A percentile compares a stretch with the other conserved stretches of the same genome.
Evolutionary conservation across 1,284 basidiomycete species (phyloP).

Genomic region (Naganishia sp.): DNA sequence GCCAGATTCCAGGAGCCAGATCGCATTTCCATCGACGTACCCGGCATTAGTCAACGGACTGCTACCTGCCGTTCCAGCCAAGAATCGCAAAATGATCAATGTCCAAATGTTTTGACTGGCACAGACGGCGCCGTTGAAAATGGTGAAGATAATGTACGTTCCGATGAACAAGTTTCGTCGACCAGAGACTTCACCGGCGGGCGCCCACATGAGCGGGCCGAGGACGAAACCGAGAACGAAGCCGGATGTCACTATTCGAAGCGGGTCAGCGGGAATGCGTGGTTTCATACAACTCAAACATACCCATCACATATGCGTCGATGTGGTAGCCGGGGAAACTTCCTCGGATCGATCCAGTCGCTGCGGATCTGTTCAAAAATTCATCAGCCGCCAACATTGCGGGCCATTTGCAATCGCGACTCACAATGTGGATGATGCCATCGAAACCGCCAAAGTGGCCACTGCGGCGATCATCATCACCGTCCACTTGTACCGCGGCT

Average conservation of each 20-base stretch:
- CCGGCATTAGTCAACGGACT: slow-evolving; percentile 55
- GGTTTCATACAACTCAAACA: neutral
- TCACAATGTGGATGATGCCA: slow-evolving; percentile 55
- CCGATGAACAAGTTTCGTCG: slow-evolving; percentile 52
- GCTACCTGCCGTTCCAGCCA: slow-evolving; percentile 53
- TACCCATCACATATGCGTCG: slow-evolving; percentile 37
- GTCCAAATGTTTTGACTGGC: slow-evolving; percentile 52
- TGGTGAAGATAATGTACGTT: slow-evolving; percentile 52
- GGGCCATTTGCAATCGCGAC: neutral
- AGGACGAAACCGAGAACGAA: slow-evolving; percentile 37
- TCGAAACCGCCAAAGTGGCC: slow-evolving; percentile 65
- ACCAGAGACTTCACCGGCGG: slow-evolving; percentile 44
- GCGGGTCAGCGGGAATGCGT: no score
- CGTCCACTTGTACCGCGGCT: slow-evolving; percentile 55
- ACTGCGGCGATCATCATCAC: slow-evolving; percentile 49
- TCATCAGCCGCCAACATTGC: neutral
- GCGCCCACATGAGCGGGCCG: slow-evolving; percentile 41
- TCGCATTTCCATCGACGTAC: slow-evolving; percentile 12
- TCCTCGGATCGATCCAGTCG: slow-evolving; percentile 34
- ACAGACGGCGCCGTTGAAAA: slow-evolving; percentile 54
- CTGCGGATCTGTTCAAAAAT: slow-evolving; percentile 35
- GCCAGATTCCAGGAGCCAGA: no score
- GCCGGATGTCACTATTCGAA: slow-evolving; percentile 35
- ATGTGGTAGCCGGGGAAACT: slow-evolving; percentile 35
- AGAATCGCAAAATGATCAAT: slow-evolving; percentile 55